Base-by-base conservation (phyloP, 129 eudicot species). In the Gnaphalium uliginosum region DNA sequence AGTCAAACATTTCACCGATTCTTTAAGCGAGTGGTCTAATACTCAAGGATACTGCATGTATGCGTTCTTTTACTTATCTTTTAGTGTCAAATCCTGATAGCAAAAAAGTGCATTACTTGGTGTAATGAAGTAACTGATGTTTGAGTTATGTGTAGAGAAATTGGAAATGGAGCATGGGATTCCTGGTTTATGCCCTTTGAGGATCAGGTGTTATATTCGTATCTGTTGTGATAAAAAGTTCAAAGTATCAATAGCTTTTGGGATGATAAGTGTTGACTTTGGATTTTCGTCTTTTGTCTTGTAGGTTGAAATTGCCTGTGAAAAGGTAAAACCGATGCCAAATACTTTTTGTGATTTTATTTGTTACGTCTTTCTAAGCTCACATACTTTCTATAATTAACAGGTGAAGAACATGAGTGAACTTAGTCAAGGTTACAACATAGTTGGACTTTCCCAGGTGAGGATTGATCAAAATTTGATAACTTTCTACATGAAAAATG, bases 401-500 rank as follows among this genome's bases (percentile, higher is more conserved):
- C 84, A 94, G 98, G 95, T 94, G 85, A 94, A 94, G 85, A 73
- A 58, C 70, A 90, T 94, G 89, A 81, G 86, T 71, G 96, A 94
- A 83, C 98, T 94, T 50, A 81, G 81, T 6, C 78, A 85, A 53
- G 98, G 98, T 59, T 90, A 88, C 85, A 90, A 87, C 86, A 88
- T 94, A 53, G 85, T 94, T 73, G 98, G 98, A 48, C 89, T 94
- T 56, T 94, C 98, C 76, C 98, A 90, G 93, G 98, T 93, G 74
- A 85, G 79, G 33, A 39, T 46, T 61, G 66, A 59, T 66, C 29
- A 62, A 51, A 26, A 25, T 30, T 21, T 84, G 29, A 71, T 29
- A 24, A 13, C 30, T 22, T 70, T 51, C 2, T 69, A 22, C 61
- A 19, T 79, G 15, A 64, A 73, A 32, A 72, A 60, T 37, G 13